Percentiles rank a stretch among this genome's conserved stretches.
phyloP scores from a whole-genome alignment of 768 basidiomycete genomes.

The Xerocomellus dryophilus region DNA sequence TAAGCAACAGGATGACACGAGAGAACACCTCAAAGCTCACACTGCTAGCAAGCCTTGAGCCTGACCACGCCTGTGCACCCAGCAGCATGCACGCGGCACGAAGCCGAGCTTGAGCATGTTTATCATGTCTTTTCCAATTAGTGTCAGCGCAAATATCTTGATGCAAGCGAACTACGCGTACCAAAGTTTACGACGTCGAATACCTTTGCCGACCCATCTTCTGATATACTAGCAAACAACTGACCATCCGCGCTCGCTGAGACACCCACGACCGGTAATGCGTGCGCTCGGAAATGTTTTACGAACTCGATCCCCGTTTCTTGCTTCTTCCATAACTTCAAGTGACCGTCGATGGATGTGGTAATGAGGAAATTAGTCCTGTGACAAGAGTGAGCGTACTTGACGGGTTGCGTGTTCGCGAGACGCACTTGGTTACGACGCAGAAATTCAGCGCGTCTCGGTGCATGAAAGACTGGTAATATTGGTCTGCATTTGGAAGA shows the following conservation, averaged over 20 bases:
- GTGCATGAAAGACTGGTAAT: slow-evolving; percentile 99
- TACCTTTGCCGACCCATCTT: slow-evolving; percentile 89
- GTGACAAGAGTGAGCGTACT: slow-evolving; percentile 8
- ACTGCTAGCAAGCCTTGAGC: slow-evolving; percentile 87
- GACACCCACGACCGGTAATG: slow-evolving; percentile 72
- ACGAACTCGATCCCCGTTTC: slow-evolving; percentile 95
- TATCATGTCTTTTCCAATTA: slow-evolving; percentile 78
- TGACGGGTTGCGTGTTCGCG: too few species aligned
- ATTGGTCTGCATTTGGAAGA: slow-evolving; percentile 87
- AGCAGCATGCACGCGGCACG: slow-evolving; percentile 85
- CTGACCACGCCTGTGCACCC: slow-evolving; percentile 89
- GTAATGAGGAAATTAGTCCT: slow-evolving; percentile 95
- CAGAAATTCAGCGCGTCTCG: slow-evolving; percentile 87
- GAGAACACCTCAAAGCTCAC: slow-evolving; percentile 45
- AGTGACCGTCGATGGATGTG: slow-evolving; percentile 89
- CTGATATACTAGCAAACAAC: slow-evolving; percentile 86
- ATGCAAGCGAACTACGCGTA: slow-evolving; percentile 38
- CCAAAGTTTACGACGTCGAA: slow-evolving; percentile 99
- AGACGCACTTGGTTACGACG: slow-evolving; percentile 77
- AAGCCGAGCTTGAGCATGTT: slow-evolving; percentile 92
- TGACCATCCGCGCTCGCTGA: slow-evolving; percentile 90
- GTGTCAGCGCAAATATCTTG: not conserved
- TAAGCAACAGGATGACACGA: slow-evolving; percentile 4
- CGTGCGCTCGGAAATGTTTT: slow-evolving; percentile 94
- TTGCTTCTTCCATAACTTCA: slow-evolving; percentile 99